Percentiles rank a stretch among this genome's conserved stretches.
These are phyloP conservation scores for Neocucurbitaria cava DNA, from an alignment of 2,329 filamentous ascomycete species.

Conservation along the genomic window DNA sequence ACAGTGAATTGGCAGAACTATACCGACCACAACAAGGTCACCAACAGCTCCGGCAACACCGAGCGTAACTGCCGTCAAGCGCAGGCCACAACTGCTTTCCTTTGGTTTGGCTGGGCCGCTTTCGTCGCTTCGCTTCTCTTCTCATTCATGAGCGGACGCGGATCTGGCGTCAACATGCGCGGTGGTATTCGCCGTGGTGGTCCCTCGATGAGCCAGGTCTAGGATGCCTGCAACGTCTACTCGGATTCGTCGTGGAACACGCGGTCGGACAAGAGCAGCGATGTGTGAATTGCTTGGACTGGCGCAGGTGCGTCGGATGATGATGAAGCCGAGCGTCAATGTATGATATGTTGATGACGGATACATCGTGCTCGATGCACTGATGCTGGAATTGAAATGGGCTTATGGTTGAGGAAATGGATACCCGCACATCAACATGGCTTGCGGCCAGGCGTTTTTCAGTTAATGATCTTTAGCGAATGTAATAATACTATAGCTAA, in stretches of 20 bases:
- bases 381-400: neutral
- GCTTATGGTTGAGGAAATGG: neutral
- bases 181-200: conserved; percentile 56
- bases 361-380: conserved; percentile 11
- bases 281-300: conserved; percentile 8
- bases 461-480: conserved; percentile 12
- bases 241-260: conserved; percentile 38
- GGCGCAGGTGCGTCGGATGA: neutral
- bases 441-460: conserved; percentile 2
- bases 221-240: conserved; percentile 40
- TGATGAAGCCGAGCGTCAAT: neutral
- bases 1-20: conserved; percentile 47
- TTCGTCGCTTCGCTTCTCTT: conserved; percentile 64
- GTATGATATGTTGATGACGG: conserved; percentile 8
- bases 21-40: conserved; percentile 63
- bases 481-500: conserved; percentile 13
- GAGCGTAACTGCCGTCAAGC: conserved; percentile 75
- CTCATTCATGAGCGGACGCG: conserved; percentile 62
- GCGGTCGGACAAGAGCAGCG: conserved; percentile 20
- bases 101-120: conserved; percentile 77
- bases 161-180: conserved; percentile 54
- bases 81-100: conserved; percentile 76
- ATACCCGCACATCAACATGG: neutral
- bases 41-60: conserved; percentile 65
- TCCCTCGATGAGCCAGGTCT: conserved; percentile 64